Conservation (phyloP, 192 early-diverging fungal genomes). For the Backusella tarrabulga region DNA sequence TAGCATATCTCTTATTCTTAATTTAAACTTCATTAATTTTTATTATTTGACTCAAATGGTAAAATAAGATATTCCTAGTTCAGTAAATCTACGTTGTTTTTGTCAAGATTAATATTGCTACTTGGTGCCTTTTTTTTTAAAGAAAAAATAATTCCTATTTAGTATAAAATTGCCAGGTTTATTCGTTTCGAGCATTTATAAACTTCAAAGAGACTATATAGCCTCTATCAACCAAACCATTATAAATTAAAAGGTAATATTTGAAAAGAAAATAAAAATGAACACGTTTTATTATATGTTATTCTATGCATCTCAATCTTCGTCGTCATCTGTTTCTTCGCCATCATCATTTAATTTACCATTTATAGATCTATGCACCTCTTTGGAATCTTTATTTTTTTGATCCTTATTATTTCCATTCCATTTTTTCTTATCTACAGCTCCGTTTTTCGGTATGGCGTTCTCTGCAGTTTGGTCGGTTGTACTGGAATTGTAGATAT, state of each 20-base stretch:
- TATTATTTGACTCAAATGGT: too few species aligned
- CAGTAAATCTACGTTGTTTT: too few species aligned
- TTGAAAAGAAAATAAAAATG: background rate
- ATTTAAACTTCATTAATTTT: too few species aligned
- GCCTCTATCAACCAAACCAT: background rate
- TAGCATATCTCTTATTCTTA: too few species aligned
- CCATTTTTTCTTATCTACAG: background rate
- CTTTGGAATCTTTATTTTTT: background rate
- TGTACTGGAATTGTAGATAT: background rate
- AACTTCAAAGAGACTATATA: too few species aligned
- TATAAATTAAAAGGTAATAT: background rate
- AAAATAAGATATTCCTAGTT: too few species aligned
- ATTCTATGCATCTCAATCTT: background rate
- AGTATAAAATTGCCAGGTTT: too few species aligned
- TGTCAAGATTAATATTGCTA: too few species aligned
- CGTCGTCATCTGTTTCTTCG: background rate
- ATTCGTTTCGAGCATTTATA: background rate
- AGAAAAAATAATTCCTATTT: background rate
- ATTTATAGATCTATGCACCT: background rate
- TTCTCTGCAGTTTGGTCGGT: background rate
- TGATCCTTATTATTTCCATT: background rate
- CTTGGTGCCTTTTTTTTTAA: too few species aligned
- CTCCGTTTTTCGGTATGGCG: background rate
- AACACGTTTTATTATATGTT: background rate
- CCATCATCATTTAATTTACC: background rate